Conservation (phyloP, 306 rosid species). For the Acacia melanoxylon region DNA sequence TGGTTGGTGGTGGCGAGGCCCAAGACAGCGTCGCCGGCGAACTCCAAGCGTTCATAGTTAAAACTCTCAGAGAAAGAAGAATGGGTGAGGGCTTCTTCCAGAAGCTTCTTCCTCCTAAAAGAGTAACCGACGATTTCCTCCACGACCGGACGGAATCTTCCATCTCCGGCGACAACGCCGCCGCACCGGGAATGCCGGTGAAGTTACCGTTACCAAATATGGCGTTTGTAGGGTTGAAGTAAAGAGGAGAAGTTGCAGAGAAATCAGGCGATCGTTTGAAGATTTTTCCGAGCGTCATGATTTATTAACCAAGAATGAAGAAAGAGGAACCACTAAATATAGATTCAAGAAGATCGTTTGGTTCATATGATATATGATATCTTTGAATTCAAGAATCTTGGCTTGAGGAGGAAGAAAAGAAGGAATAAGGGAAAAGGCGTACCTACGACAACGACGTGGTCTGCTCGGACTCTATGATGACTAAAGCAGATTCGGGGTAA, state of each 20-base stretch:
- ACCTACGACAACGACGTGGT: too few species aligned
- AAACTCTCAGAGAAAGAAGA: slow-evolving; percentile 36
- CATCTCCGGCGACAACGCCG: slow-evolving; percentile 17
- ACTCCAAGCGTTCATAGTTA: slow-evolving; percentile 75
- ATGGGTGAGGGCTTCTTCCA: slow-evolving; percentile 79
- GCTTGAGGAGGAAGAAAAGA: too few species aligned
- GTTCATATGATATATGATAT: too few species aligned
- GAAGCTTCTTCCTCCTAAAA: slow-evolving; percentile 52
- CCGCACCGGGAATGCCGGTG: background rate
- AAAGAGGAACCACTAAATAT: too few species aligned
- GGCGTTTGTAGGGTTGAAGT: background rate
- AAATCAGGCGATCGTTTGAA: background rate
- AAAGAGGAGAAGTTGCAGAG: background rate
- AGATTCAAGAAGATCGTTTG: background rate
- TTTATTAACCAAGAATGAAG: too few species aligned
- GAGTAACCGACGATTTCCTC: slow-evolving; percentile 44
- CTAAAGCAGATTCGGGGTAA: too few species aligned
- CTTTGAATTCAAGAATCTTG: background rate
- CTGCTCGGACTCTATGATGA: too few species aligned
- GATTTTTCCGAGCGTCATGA: background rate
- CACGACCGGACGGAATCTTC: slow-evolving; percentile 8
- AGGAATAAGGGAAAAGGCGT: too few species aligned
- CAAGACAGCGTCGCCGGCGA: slow-evolving; percentile 67
- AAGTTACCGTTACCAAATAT: background rate
- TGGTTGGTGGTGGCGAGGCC: slow-evolving; percentile 51